Base-by-base conservation (phyloP, 2,329 filamentous ascomycete genomes). In the Botryosphaeria agaves region DNA sequence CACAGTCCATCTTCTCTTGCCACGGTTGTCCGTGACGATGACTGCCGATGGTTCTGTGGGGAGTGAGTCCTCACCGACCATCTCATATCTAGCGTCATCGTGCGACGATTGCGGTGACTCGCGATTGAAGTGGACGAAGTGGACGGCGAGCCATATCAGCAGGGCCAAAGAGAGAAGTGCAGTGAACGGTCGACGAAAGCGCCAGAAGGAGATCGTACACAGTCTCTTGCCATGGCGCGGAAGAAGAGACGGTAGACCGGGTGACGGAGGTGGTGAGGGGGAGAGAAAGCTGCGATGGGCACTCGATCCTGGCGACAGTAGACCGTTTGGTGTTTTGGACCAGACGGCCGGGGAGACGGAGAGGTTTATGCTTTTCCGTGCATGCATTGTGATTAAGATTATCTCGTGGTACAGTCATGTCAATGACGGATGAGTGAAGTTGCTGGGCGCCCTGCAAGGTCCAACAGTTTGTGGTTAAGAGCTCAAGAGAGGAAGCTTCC, bases 1-100 rank as follows among this genome's bases (percentile, higher is more conserved):
- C 7, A 91, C 68, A 0, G 82, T 89, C 83, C 83, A 91, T 47
- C 69, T 76, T 7, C 72, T 60, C 30, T 63, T 66, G 3, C 76
- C 77, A 26, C 62, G 59, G 16, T 59, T 55, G 51, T 84, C 78
- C 9, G 64, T 69, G 27, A 85, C 61, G 5, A 81, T 64, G 14
- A 89, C 63, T 0, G 80, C 77, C 0, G 76, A 77, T 0, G 81
- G 75, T 37, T 79, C 72, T 17, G 76, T 64, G 0, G 80, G 79
- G n/a, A 83, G 51, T 25, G 60, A 59, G 36, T 72, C 66, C 36
- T 71, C 71, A 21, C 64, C 69, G 5, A 79, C 66, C 62, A 81
- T 72, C 42, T 81, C 74, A 47, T 72, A 76, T 29, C 69, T 56
- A 11, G 49, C 45, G 7, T 52, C 25, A 18, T 16, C 18, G 18